Evolutionary conservation across 1,139 yeast genomes (phyloP), one percentile per base, ranked within the genome.

Genomic region (Geotrichum siamense): DNA sequence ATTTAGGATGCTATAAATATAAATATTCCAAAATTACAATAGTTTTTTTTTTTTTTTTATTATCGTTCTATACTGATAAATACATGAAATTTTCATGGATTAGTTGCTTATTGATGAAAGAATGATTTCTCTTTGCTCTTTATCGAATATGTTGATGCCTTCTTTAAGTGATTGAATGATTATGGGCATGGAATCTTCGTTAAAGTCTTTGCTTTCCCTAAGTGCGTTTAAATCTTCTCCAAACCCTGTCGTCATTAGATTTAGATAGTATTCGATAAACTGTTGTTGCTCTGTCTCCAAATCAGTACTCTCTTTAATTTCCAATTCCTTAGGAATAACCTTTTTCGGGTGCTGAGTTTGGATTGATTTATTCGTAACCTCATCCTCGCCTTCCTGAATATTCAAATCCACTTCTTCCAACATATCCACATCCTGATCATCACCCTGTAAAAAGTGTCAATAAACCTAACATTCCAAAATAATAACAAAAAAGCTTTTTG

Each of bases 161-260:
- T 61, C 57, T 48, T 65, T 67, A 39, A 66, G 56, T 1, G 68
- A 67, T 15, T 57, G 53, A 38, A 66, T 61, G 27, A 67, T 53
- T 41, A 63, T 53, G 15, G 56, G 56, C 39, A 67, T 52, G 12
- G 66, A 59, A 23, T 59, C 57, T 4, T 55, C 55, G n/a, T 55
- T 55, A 47, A 67, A 67, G 35, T 66, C 69, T 25, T 60, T 59
- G 29, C 66, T 59, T 43, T 62, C 55, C 12, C 70, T 62, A 29
- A 67, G 51, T 35, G 55, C 54, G 43, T 62, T 60, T 16, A 66
- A 52, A 33, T 67, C 70, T 28, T 65, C 65, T 23, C 67, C 68
- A 47, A 65, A 65, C 2, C 45, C 45, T 2, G 55, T 45, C 2
- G 70, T 64, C 49, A 63, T 62, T 30, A 64, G 45, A 23, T 53